Evolutionary conservation across 306 rosid species (phyloP).

Genomic region (Cotoneaster glaucophyllus): DNA sequence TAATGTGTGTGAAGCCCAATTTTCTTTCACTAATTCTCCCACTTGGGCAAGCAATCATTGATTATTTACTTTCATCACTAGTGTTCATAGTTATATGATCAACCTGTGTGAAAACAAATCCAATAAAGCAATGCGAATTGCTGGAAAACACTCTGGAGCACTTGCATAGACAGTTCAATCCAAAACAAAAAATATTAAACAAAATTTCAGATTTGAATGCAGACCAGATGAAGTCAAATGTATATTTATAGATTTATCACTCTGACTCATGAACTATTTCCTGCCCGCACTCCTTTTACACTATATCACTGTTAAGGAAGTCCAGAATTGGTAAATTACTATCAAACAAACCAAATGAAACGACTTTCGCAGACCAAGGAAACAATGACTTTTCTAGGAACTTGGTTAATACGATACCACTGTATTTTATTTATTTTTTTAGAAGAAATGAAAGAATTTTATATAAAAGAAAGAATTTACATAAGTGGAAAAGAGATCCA

Average conservation of each 20-base stretch:
- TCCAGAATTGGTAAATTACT: slow-evolving; percentile 38
- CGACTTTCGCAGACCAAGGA: slow-evolving; percentile 65
- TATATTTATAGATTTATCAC: slow-evolving; percentile 21
- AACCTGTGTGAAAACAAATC: slow-evolving; percentile 51
- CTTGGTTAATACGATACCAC: slow-evolving; percentile 50
- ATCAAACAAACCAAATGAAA: slow-evolving; percentile 70
- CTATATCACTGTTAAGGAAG: slow-evolving; percentile 23
- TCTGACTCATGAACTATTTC: slow-evolving; percentile 27
- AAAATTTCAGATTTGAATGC: slow-evolving; percentile 36
- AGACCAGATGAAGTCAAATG: slow-evolving; percentile 27
- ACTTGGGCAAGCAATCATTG: too few relatives aligned
- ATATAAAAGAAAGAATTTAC: too few relatives aligned
- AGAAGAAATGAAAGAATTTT: too few relatives aligned
- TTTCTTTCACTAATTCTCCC: too few relatives aligned
- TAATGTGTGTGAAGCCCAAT: too few relatives aligned
- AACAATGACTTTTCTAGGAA: slow-evolving; percentile 60
- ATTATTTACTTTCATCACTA: slow-evolving; percentile 30
- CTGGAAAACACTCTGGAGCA: slow-evolving; percentile 77
- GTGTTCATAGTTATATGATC: slow-evolving; percentile 25
- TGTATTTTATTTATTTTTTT: too few relatives aligned
- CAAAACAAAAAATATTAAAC: slow-evolving; percentile 51
- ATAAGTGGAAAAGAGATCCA: too few relatives aligned
- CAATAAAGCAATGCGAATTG: slow-evolving; percentile 58
- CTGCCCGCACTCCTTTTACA: slow-evolving; percentile 31
- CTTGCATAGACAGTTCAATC: slow-evolving; percentile 42